Evolutionary conservation across 78 protist genomes (phyloP).

Genomic region (Dictyostelium intermedium): DNA sequence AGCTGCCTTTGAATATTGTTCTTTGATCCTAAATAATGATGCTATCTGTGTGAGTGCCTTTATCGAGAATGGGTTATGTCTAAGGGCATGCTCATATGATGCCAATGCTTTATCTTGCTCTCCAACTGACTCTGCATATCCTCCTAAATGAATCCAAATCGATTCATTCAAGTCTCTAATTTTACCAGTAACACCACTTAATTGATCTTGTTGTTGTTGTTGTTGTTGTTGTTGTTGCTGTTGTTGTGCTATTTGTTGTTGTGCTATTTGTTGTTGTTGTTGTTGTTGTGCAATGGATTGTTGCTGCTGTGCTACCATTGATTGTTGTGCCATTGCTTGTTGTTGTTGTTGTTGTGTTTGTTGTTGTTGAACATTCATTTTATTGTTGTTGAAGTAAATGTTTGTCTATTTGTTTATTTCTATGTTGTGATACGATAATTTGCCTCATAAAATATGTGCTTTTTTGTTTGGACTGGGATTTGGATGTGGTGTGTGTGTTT

Average conservation of each 20-base stretch:
- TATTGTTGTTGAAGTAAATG: not conserved
- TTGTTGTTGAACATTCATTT: not conserved
- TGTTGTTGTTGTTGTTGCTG: not conserved
- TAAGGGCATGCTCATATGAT: slow-evolving; percentile 80
- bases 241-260: not conserved
- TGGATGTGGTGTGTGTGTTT: not conserved
- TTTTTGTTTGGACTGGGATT: not conserved
- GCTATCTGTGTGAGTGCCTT: slow-evolving; percentile 88
- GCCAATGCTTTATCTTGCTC: slow-evolving; percentile 84
- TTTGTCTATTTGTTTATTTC: not conserved
- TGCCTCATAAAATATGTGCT: not conserved
- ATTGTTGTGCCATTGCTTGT: not conserved
- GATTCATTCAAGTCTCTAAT: slow-evolving; percentile 20
- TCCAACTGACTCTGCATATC: slow-evolving; percentile 70
- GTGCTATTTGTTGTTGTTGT: not conserved
- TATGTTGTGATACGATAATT: not conserved
- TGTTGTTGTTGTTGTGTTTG: slow-evolving; percentile 7
- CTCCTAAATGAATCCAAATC: slow-evolving; percentile 51
- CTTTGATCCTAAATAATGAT: slow-evolving; percentile 60
- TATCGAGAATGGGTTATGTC: slow-evolving; percentile 86
- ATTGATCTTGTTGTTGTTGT: not conserved
- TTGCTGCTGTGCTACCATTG: not conserved
- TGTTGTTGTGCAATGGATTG: not conserved
- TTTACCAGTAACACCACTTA: not conserved
- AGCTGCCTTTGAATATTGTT: slow-evolving; percentile 82